These are phyloP conservation scores for Rhodomyrtus tomentosa DNA, from an alignment of 345 rosid species.

Conservation along the genomic window DNA sequence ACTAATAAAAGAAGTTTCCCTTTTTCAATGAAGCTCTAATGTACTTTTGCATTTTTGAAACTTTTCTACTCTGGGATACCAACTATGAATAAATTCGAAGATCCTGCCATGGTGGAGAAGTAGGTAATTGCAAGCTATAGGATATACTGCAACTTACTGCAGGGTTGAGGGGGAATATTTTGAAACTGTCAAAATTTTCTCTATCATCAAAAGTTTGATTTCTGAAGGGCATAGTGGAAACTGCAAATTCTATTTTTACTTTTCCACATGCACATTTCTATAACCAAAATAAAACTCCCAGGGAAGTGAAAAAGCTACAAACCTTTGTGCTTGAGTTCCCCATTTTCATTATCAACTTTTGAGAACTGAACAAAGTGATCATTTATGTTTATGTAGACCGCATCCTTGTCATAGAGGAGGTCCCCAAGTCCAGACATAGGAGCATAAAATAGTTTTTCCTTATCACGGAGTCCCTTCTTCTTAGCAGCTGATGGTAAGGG, in stretches of 20 bases:
- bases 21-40: not conserved
- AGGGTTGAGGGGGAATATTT: not conserved
- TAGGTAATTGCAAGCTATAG: not conserved
- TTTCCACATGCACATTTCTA: not conserved
- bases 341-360: slow-evolving; percentile 50
- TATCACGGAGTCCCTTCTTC: slow-evolving; percentile 81
- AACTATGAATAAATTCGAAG: not conserved
- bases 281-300: not conserved
- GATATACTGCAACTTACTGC: not conserved
- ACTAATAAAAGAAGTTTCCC: not conserved
- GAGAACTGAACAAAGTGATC: slow-evolving; percentile 88
- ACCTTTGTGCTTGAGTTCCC: slow-evolving; percentile 53
- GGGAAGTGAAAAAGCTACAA: not conserved
- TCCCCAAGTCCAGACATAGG: slow-evolving; percentile 99
- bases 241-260: not conserved
- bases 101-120: not conserved
- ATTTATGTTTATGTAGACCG: slow-evolving; percentile 87
- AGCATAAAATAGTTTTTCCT: slow-evolving; percentile 85
- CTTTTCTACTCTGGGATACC: not conserved
- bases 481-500: slow-evolving; percentile 90
- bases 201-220: not conserved
- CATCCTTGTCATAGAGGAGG: slow-evolving; percentile 91
- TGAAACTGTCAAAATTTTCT: not conserved
- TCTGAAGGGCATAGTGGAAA: not conserved
- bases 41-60: not conserved